Conservation (phyloP, 352 stramenopile genomes). For the Globisporangium canariense region DNA sequence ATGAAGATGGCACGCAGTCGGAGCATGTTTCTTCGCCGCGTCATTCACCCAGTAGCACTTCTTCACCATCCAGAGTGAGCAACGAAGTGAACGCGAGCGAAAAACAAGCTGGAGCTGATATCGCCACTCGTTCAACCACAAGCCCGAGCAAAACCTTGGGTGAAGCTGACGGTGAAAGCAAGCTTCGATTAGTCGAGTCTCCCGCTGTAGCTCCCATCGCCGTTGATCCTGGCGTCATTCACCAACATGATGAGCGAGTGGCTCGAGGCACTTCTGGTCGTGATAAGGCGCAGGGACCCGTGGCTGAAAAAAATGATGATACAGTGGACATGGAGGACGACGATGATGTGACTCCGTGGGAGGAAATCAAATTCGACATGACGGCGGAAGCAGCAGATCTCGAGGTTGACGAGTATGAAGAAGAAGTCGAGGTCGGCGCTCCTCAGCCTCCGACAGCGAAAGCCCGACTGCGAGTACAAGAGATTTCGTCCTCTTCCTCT, state of each 20-base stretch:
- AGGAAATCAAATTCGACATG: background rate
- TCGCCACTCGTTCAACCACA: background rate
- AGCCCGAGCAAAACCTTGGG: background rate
- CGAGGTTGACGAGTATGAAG: background rate
- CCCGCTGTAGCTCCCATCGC: background rate
- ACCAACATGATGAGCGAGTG: background rate
- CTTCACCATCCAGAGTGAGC: background rate
- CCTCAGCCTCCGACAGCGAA: background rate
- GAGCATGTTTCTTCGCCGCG: background rate
- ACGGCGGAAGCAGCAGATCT: background rate
- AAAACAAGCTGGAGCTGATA: background rate
- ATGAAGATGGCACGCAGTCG: background rate
- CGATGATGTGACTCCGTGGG: background rate
- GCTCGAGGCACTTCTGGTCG: background rate
- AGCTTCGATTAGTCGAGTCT: background rate
- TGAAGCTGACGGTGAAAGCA: background rate
- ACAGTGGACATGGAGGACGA: background rate
- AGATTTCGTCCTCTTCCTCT: slow-evolving; percentile 29
- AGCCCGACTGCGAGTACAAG: slow-evolving; percentile 5
- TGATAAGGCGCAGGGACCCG: background rate
- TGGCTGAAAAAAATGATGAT: background rate
- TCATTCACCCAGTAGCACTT: background rate
- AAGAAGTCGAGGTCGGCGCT: background rate
- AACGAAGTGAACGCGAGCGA: background rate
- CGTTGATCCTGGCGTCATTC: background rate